Evolutionary conservation across 1,284 basidiomycete species (phyloP).

Genomic region (Chalciporus sp.): DNA sequence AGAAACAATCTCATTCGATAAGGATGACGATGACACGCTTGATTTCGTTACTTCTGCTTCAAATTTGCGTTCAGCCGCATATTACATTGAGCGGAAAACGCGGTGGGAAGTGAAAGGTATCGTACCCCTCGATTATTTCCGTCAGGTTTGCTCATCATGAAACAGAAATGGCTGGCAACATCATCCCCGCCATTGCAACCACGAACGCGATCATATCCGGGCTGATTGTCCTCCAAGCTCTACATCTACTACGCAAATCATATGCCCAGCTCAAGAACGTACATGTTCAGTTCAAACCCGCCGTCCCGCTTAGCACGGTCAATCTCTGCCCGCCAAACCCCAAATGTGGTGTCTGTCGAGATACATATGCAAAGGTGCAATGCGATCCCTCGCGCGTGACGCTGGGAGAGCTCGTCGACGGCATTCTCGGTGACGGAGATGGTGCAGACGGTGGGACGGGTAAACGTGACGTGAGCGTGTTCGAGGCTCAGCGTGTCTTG

Average conservation of each 20-base stretch:
- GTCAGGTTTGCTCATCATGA: not conserved
- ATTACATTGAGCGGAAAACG: constrained; percentile 88
- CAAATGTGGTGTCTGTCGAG: constrained; percentile 83
- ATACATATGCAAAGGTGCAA: constrained; percentile 76
- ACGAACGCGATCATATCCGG: constrained; percentile 98
- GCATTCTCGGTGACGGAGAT: constrained; percentile 56
- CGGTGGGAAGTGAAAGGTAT: constrained; percentile 94
- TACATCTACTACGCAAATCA: constrained; percentile 76
- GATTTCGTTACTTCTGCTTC: constrained; percentile 96
- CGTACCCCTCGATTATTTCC: not conserved
- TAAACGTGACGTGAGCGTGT: constrained; percentile 74
- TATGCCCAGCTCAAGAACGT: constrained; percentile 66
- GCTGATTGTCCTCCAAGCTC: constrained; percentile 89
- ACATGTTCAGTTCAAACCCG: constrained; percentile 74
- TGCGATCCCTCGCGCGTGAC: constrained; percentile 71
- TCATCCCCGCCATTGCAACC: constrained; percentile 98
- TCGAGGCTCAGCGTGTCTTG: constrained; percentile 81
- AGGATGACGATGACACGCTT: constrained; percentile 96
- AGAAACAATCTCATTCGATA: constrained; percentile 89
- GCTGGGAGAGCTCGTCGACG: constrained; percentile 73
- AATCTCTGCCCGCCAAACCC: constrained; percentile 68
- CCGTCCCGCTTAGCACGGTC: constrained; percentile 73
- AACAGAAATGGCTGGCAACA: constrained; percentile 98
- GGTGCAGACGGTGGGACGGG: constrained; percentile 41
- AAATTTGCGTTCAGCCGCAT: constrained; percentile 89